Evolutionary conservation across 2,329 filamentous ascomycete species (phyloP), one percentile per base, ranked within the genome.

Genomic region (Colletotrichum lini): DNA sequence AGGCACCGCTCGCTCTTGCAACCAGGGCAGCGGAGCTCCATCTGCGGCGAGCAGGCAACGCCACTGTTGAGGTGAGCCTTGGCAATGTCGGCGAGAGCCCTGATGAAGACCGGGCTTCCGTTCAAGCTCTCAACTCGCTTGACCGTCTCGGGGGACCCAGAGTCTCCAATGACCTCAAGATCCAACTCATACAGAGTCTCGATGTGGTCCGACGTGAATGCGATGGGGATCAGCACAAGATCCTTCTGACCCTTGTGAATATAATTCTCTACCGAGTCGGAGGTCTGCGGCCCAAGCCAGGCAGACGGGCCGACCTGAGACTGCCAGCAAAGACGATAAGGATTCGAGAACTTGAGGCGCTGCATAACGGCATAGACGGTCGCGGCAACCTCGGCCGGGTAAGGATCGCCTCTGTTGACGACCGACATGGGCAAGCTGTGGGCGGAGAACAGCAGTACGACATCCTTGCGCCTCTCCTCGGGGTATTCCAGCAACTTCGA

Each of bases 121-220:
- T 99, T 99, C 77, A 99, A 82, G 78, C 94, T 97, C 80, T 98
- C 96, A 1, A 93, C 94, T 68, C 96, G 90, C 86, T 97, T 98
- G 73, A 99, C 91, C 0, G 91, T 92, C 42, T 95, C 94, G 0
- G 89, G 84, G 77, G 93, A 90, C 16, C 93, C 91, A 1, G 89
- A 94, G 81, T 97, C 95, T 69, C 94, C 93, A 78, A 99, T 98
- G 49, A 99, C 94, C 82, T 99, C 96, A 77, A 94, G 88, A 80
- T 99, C 96, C 63, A 99, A 85, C 82, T 99, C 96, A 80, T 92
- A 98, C 0, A 99, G 86, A 0, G 96, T 99, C 84, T 99, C 96
- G 75, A 99, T 99, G 80, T 99, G 96, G 78, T 99, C 96, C n/a
- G 94, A 97, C 0, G 96, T 99, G 80, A 99, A 99, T 7, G 96